These are phyloP conservation scores for Curvularia hawaiiensis DNA, from an alignment of 2,329 filamentous ascomycete species.

Conservation along the genomic window DNA sequence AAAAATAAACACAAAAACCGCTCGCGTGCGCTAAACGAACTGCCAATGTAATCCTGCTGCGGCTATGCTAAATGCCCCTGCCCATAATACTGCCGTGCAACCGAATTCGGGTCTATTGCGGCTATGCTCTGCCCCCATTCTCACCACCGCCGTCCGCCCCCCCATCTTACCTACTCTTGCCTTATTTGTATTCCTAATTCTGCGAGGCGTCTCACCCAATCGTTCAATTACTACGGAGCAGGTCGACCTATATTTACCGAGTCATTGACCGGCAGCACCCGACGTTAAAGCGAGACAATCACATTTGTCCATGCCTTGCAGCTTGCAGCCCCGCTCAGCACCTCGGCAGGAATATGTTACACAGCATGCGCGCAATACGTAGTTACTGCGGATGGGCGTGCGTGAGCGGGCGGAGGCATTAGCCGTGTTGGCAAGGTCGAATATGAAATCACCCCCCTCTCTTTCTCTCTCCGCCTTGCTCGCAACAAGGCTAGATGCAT, in stretches of 20 bases:
- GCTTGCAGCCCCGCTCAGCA: constrained; percentile 1
- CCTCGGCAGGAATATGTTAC: constrained; percentile 10
- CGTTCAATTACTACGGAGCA: constrained; percentile 10
- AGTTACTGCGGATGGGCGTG: neutral
- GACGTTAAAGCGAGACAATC: constrained; percentile 3
- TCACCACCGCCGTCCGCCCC: neutral
- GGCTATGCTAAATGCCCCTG: constrained; percentile 3
- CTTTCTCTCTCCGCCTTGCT: neutral
- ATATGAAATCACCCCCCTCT: neutral
- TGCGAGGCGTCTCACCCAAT: constrained; percentile 1
- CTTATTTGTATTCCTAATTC: neutral
- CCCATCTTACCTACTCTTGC: neutral
- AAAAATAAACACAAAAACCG: neutral
- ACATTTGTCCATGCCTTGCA: constrained; percentile 1
- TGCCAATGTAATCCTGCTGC: constrained; percentile 4
- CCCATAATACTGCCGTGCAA: neutral
- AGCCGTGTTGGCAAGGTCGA: neutral
- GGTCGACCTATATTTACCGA: constrained; percentile 7
- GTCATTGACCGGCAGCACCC: constrained; percentile 10
- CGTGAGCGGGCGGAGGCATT: constrained; percentile 5
- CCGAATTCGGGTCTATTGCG: constrained; percentile 6
- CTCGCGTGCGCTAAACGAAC: neutral
- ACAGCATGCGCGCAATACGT: constrained; percentile 16
- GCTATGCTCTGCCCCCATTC: constrained; percentile 4
- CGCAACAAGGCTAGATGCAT: neutral